These are phyloP conservation scores for Grosmannia clavigera DNA, from an alignment of 2,329 filamentous ascomycete genomes.

Conservation along the genomic window DNA sequence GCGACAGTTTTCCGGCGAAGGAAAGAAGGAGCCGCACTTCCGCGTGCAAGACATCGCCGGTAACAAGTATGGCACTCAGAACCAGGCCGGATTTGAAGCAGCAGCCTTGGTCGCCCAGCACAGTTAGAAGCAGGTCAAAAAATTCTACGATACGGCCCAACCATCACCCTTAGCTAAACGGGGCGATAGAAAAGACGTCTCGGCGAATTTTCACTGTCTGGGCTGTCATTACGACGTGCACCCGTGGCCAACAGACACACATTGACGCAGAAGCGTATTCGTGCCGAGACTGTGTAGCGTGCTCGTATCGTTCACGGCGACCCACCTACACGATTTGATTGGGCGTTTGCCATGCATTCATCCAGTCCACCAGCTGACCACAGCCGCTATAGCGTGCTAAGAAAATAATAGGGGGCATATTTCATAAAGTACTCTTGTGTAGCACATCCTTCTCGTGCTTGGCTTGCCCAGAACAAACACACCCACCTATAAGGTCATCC, in stretches of 20 bases:
- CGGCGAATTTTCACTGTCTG: too few relatives aligned
- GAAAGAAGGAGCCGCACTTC: not conserved
- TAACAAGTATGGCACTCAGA: not conserved
- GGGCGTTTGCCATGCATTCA: not conserved
- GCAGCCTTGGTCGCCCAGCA: too few relatives aligned
- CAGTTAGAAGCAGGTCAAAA: too few relatives aligned
- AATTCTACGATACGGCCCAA: too few relatives aligned
- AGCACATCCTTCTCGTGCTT: not conserved
- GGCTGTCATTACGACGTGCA: too few relatives aligned
- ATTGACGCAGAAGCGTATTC: too few relatives aligned
- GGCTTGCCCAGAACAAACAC: not conserved
- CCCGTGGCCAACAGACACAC: too few relatives aligned
- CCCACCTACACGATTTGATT: too few relatives aligned
- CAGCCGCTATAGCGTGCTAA: not conserved
- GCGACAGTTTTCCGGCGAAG: not conserved
- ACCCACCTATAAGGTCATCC: not conserved
- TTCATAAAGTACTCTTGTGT: not conserved
- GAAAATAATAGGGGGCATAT: not conserved
- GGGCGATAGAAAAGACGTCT: too few relatives aligned
- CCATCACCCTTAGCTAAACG: too few relatives aligned
- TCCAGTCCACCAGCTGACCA: not conserved
- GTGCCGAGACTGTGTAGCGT: too few relatives aligned
- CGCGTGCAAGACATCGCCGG: not conserved
- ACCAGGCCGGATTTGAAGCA: not conserved
- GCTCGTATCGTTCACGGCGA: too few relatives aligned